Evolutionary conservation across 371 early-diverging fungal genomes (phyloP).

Genomic region (Parasitella parasitica): DNA sequence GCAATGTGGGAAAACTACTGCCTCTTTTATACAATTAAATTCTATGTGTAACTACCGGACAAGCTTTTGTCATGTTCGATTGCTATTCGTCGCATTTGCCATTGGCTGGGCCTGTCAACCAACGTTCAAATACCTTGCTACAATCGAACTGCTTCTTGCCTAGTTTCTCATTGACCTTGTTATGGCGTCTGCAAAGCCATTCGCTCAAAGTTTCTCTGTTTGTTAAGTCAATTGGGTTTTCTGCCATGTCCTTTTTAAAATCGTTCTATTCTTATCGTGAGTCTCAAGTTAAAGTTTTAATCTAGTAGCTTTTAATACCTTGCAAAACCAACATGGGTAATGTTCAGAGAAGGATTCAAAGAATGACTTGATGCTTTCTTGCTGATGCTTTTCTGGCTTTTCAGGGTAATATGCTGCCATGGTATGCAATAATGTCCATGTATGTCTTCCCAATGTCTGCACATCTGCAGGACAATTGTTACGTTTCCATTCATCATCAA

Average conservation of each 20-base stretch:
- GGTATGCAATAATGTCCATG: slow-evolving; percentile 98
- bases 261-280: slow-evolving; percentile 69
- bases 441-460: slow-evolving; percentile 83
- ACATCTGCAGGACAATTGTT: slow-evolving; percentile 89
- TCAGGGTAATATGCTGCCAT: slow-evolving; percentile 98
- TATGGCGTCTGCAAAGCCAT: slow-evolving; percentile 97
- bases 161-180: slow-evolving; percentile 93
- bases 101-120: slow-evolving; percentile 84
- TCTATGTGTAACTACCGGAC: not conserved
- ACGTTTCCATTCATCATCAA: slow-evolving; percentile 38
- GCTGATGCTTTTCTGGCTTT: slow-evolving; percentile 68
- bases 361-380: slow-evolving; percentile 68
- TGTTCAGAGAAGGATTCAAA: slow-evolving; percentile 78
- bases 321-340: slow-evolving; percentile 96
- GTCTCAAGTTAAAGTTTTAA: no score
- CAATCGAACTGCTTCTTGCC: slow-evolving; percentile 96
- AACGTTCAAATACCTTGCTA: slow-evolving; percentile 87
- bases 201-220: slow-evolving; percentile 69
- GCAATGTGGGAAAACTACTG: slow-evolving; percentile 17
- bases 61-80: not conserved
- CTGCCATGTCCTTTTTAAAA: slow-evolving; percentile 68
- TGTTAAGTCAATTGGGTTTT: slow-evolving; percentile 84
- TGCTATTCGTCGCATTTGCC: slow-evolving; percentile 66
- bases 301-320: slow-evolving; percentile 40
- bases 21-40: not conserved